Conservation (phyloP, 768 basidiomycete genomes). For the Macrolepiota albuminosa region DNA sequence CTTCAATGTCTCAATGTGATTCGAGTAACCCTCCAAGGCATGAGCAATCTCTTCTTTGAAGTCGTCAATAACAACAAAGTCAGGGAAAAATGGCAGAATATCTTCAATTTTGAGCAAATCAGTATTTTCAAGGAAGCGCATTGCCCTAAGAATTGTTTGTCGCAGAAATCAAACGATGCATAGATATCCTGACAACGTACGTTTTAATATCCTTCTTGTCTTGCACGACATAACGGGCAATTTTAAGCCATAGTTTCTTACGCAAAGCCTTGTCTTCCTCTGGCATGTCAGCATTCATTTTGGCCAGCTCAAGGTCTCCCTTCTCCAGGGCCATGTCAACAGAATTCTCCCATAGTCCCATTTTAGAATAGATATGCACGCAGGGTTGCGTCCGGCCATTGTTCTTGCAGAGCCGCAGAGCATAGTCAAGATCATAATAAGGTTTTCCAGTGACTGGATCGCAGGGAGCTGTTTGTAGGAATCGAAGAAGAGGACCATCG, state of each 20-base stretch:
- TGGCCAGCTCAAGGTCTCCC: constrained; percentile 93
- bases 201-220: constrained; percentile 98
- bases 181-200: constrained; percentile 44
- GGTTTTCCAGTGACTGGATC: constrained; percentile 82
- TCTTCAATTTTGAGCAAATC: constrained; percentile 97
- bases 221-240: constrained; percentile 97
- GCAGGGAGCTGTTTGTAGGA: constrained; percentile 75
- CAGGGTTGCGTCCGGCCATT: constrained; percentile 80
- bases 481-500: constrained; percentile 75
- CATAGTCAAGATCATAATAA: constrained; percentile 97
- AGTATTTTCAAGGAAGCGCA: constrained; percentile 94
- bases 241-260: constrained; percentile 97
- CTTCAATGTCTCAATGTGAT: constrained; percentile 86
- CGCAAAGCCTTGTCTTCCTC: constrained; percentile 82
- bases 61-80: constrained; percentile 98
- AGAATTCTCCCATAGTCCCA: constrained; percentile 95
- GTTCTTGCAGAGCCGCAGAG: constrained; percentile 85
- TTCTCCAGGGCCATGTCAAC: constrained; percentile 93
- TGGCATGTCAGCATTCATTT: constrained; percentile 91
- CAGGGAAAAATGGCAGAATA: constrained; percentile 98
- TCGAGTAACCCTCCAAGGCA: constrained; percentile 90
- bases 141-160: constrained; percentile 56
- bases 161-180: background rate
- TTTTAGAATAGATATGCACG: constrained; percentile 95
- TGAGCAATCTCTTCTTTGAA: constrained; percentile 99